Base-by-base conservation (phyloP, 2,329 filamentous ascomycete species). In the Botryotinia globosa region DNA sequence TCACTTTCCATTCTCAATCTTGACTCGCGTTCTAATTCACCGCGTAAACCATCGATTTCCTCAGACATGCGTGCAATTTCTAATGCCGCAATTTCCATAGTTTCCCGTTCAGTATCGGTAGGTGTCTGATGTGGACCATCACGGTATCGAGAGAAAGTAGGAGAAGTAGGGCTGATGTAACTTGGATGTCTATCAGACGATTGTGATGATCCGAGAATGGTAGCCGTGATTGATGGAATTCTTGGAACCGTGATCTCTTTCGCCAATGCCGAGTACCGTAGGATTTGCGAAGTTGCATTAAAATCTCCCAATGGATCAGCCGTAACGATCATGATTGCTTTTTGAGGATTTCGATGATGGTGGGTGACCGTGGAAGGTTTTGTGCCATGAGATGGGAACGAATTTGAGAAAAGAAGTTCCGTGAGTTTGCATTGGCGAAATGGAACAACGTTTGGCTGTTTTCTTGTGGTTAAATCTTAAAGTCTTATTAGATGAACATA, bases 201-300 rank as follows among this genome's bases (percentile, higher is more conserved):
- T 61, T 69, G 51, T n/a, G 63, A 68, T 10, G 70, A 68, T 37
- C 63, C 39, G 22, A 80, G 74, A 34, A 96, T 92, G 0, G 91
- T 92, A 59, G 90, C 90, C 0, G 92, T 92, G 68, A 95, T 90
- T 65, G 92, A 96, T 0, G 94, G 94, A 12, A 97, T 89, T 8
- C 95, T 91, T 9, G 94, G 94, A 1, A 98, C 93, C 0, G 95
- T 97, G 18, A 98, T 92, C 83, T 98, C 95, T 32, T 94, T 90
- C 0, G 96, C 96, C 7, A 99, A 87, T 0, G 96, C 95, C 34
- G 93, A 96, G 83, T 99, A 99, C 29, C 95, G 91, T 1, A 99
- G 85, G 74, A 99, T 98, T 80, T 98, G 96, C 8, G 93, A 97
- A 0, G 96, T 99, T 20, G 96, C 94, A 80, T 98, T 98, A 85